A percentile compares a stretch with the other conserved stretches of the same genome.
Evolutionary conservation across 2,329 filamentous ascomycete genomes (phyloP).

Genomic region (Phyllosticta paracitricarpa): DNA sequence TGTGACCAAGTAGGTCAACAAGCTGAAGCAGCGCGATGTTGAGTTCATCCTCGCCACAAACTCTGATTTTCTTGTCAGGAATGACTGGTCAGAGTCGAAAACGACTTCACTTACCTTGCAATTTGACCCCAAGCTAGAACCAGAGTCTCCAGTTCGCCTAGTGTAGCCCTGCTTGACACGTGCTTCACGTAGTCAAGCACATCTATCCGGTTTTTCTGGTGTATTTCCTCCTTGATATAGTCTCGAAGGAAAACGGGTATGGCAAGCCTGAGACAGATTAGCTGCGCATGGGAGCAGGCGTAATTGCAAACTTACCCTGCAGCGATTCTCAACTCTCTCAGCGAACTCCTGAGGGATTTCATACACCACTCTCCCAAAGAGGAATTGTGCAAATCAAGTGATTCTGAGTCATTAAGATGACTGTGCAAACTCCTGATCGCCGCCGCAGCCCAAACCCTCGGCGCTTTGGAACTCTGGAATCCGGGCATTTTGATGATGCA

Average conservation of each 20-base stretch:
- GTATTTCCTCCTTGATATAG: constrained; percentile 36
- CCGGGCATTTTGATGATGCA: constrained; percentile 19
- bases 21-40: constrained; percentile 77
- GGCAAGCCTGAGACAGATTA: constrained; percentile 41
- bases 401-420: constrained; percentile 50
- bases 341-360: constrained; percentile 69
- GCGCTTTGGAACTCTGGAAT: constrained; percentile 21
- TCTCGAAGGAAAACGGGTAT: constrained; percentile 55
- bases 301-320: constrained; percentile 50
- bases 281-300: background rate
- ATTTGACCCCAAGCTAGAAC: constrained; percentile 81
- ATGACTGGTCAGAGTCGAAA: constrained; percentile 10
- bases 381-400: constrained; percentile 60
- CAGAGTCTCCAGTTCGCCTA: constrained; percentile 68
- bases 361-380: constrained; percentile 70
- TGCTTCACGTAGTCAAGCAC: constrained; percentile 61
- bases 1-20: constrained; percentile 76
- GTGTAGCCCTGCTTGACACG: constrained; percentile 58
- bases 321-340: constrained; percentile 74
- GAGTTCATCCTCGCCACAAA: constrained; percentile 69
- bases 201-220: constrained; percentile 56
- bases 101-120: constrained; percentile 45
- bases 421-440: constrained; percentile 58
- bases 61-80: constrained; percentile 34
- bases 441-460: constrained; percentile 56